Base-by-base conservation (phyloP, 1,284 basidiomycete species). In the Earliella scabrosa region DNA sequence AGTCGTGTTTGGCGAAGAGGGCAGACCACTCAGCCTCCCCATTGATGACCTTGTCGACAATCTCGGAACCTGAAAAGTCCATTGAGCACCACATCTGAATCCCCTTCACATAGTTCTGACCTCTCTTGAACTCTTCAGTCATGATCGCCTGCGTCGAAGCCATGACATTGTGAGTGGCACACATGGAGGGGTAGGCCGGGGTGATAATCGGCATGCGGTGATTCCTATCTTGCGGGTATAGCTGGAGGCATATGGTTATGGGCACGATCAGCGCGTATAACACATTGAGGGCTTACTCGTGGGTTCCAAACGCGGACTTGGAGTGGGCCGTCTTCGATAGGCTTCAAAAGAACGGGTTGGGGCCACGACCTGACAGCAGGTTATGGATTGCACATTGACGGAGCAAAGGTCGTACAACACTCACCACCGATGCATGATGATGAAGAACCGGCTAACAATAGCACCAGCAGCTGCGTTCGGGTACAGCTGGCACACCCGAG, bases 131-230 rank as follows among this genome's bases (percentile, higher is more conserved):
- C 70, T 99, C 97, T 66, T 94, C 90, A 2, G 93, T 97, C 82
- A 98, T 96, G 62, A 99, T 92, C 77, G 91, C 90, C 76, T 98
- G 93, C 1, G 97, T 99, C 9, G 95, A 98, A 39, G 87, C 85
- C 48, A 94, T 95, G 54, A 99, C 95, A 69, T 99, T 99, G 77
- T 99, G 97, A 16, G 97, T 99, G 32, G 97, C 88, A 73, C 97
- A 99, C 97, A 99, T 99, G 13, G 96, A 93, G 31, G 97, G 97
- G 74, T 98, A 99, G n/a, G 97, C 96, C 4, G 97, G 97, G 0
- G 97, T 99, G 67, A 99, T 99, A 70, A 99, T 98, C 16, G 97
- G 97, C 97, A 99, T 99, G 58, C 95, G 86, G 75, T 99, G 97
- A 32, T 91, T 84, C 58, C 93, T 85, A 74, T 99, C 97, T 61